Base-by-base conservation (phyloP, 139 green algal species). In the Yamagishiella unicocca region DNA sequence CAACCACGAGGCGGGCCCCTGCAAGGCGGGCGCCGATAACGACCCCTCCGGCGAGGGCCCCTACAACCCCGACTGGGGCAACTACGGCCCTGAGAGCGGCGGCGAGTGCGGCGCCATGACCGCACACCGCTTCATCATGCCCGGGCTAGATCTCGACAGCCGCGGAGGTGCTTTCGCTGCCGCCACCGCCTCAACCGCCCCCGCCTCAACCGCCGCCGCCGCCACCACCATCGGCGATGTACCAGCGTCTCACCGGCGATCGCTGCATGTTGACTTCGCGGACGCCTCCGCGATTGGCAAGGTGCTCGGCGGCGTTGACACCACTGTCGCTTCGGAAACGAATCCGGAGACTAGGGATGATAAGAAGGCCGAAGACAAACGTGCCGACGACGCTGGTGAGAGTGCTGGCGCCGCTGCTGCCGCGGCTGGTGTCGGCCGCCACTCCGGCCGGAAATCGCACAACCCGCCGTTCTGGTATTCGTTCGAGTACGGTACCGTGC, bases 381-480 rank as follows among this genome's bases (percentile, higher is more conserved):
- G 17, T 12, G 58, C 58, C 19, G 58, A 14, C 58, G 22, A n/a
- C 58, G 27, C 64, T 21, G 31, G 6, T n/a, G 64, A 21, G n/a
- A 21, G 10, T 22, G 64, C 64, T 9, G 64, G 5, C 5, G 64
- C 29, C 29, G 9, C 64, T 19, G 64, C 6, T 7, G 64, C 64
- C 5, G 64, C 55, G 43, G 21, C 55, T 27, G 31, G 38, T 31
- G 29, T 35, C 72, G 4, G 25, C 17, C 37, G 55, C 40, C 14
- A 2, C 17, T 50, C 54, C 14, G 50, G 12, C 17, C 88, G 42
- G 90, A 88, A 14, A 42, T 35, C 37, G 7, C 66, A 80, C 73
- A 92, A 90, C 43, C 80, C 95, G 6, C 96, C 96, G 0, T 98
- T 98, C 82, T 98, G 95, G 80, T 98, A 98, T 86, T 90, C 80